Evolutionary conservation across 306 rosid genomes (phyloP), one percentile per base, ranked within the genome.

Genomic region (Clitoria ternatea): DNA sequence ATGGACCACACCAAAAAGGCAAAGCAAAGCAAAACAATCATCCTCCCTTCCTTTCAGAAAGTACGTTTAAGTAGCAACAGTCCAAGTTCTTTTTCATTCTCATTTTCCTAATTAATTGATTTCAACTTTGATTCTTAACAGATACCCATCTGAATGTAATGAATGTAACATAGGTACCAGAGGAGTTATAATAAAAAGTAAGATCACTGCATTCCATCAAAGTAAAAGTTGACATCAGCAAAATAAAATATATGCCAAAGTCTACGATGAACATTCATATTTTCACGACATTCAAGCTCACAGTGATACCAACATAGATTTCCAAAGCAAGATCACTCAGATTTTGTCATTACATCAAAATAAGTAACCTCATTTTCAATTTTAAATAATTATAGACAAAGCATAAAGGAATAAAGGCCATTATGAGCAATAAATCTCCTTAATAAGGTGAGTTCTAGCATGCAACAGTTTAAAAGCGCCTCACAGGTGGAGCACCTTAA

Each of bases 261-360:
- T 15, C 18, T 11, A 45, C 23, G 22, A n/a, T 9, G 22, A 22
- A 44, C 13, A 61, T 48, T 35, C 47, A 56, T 24, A 55, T 26
- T 29, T 55, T 14, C 39, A 55, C 48, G 59, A 53, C 19, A 33
- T 23, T n/a, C 35, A 9, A 71, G 50, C 45, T 39, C 50, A 26
- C 39, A 49, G 54, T 2, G 19, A 9, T 7, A 14, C 33, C 19
- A 19, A 52, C 40, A 29, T 76, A 53, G 8, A 52, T 44, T 67
- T 73, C 49, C 30, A 14, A 8, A 20, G 24, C 59, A 49, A 1
- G 42, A n/a, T 59, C 53, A 22, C 4, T 56, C 29, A 27, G 18
- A 22, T 32, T 62, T 56, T 26, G 20, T 45, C 73, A 27, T 23
- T 36, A 36, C 56, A 48, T 56, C 15, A 35, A 55, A 78, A 65